Evolutionary conservation across 1,284 basidiomycete species (phyloP), one percentile per base, ranked within the genome.

Genomic region (Gomphus bonarii): DNA sequence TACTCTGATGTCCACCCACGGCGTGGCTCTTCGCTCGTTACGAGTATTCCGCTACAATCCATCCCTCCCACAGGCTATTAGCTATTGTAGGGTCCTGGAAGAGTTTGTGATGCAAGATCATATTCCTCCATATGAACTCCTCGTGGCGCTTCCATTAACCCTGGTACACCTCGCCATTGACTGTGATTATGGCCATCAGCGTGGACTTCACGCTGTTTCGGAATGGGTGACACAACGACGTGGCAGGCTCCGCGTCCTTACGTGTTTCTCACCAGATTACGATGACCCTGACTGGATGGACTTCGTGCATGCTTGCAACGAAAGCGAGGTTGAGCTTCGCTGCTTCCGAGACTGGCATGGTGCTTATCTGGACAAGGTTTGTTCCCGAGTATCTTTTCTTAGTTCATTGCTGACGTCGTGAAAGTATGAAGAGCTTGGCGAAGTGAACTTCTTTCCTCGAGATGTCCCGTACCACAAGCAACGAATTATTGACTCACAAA

Each of bases 1-100:
- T 22, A 51, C 33, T 35, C 18, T 51, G 22, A 35, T 40, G 33
- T 22, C 31, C 11, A 35, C 36, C 18, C 50, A 36, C 18, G 33
- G 33, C 14, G 22, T 40, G 8, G 33, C 33, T 28, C 50, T 51
- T 18, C 50, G 50, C 50, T 51, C 50, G 11, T 33, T 51, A 35
- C 50, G 50, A 3, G 50, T 51, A 20, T 51, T 51, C 50, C 50
- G 50, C 50, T 51, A 51, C 50, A 10, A 51, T n/a, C 50, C 50
- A 16, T 35, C 50, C 50, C 50, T 51, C 22, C 50, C 50, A 20
- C 22, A 20, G 7, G 50, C 50, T 16, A 18, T 51, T 14, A 14
- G 18, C 33, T 18, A 51, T 22, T 51, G 50, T 16, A 25, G 12
- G 5, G 50, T 28, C n/a, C 50, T 51, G 14, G 50, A 51, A 33